Conservation (phyloP, 2,329 filamentous ascomycete species). For the Phialophora chinensis region DNA sequence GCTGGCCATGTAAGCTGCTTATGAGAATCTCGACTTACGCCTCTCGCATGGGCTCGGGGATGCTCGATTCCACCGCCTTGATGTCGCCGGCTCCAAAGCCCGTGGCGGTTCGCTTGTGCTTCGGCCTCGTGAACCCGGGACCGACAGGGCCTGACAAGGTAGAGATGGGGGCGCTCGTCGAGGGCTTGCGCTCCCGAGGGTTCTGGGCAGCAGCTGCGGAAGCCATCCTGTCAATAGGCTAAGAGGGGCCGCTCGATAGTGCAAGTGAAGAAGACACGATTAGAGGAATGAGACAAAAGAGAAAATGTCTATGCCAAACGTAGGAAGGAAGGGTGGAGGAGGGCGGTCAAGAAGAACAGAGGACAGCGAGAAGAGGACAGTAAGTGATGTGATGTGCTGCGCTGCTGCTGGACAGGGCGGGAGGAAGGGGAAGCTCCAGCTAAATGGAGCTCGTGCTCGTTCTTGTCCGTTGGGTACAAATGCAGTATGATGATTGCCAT, state of each 20-base stretch:
- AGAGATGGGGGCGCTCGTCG: conserved; percentile 79
- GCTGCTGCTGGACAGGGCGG: conserved; percentile 15
- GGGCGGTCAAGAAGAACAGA: conserved; percentile 31
- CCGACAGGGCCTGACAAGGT: conserved; percentile 85
- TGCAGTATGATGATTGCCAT: conserved; percentile 15
- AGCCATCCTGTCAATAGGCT: conserved; percentile 26
- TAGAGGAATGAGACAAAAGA: conserved; percentile 30
- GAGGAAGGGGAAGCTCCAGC: conserved; percentile 16
- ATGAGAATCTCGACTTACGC: conserved; percentile 65
- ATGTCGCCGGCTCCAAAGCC: conserved; percentile 91
- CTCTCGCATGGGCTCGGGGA: conserved; percentile 85
- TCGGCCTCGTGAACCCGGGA: conserved; percentile 86
- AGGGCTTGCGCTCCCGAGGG: conserved; percentile 79
- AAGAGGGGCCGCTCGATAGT: neutral
- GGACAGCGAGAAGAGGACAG: conserved; percentile 10
- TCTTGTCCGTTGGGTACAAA: conserved; percentile 13
- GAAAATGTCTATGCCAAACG: conserved; percentile 22
- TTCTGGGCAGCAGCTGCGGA: conserved; percentile 39
- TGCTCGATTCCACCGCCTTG: conserved; percentile 88
- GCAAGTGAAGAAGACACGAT: conserved; percentile 17
- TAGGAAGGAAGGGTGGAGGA: conserved; percentile 31
- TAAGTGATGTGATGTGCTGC: conserved; percentile 27
- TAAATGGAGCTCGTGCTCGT: conserved; percentile 8
- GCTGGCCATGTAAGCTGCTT: neutral
- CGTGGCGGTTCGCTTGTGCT: conserved; percentile 96